Evolutionary conservation across 129 eudicot genomes (phyloP).

Genomic region (Ambrosia artemisiifolia): DNA sequence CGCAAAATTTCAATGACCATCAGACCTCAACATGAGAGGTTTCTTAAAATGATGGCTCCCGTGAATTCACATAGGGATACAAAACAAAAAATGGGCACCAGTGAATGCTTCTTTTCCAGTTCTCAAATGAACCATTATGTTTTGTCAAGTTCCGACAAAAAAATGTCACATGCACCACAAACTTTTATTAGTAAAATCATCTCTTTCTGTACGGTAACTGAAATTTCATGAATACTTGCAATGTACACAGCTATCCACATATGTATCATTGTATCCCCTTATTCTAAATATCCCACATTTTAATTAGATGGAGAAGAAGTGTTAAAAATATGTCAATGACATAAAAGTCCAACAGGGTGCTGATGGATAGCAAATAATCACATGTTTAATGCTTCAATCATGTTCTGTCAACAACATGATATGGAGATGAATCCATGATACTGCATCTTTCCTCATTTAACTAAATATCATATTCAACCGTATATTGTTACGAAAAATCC

Average conservation of each 20-base stretch:
- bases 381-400: conserved; percentile 1
- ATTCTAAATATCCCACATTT: background rate
- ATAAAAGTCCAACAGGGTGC: conserved; percentile 5
- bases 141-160: background rate
- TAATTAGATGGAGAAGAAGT: conserved; percentile 14
- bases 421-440: background rate
- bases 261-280: background rate
- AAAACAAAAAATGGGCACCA: conserved; percentile 8
- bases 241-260: conserved; percentile 8
- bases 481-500: conserved; percentile 8
- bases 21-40: conserved; percentile 12
- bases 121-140: background rate
- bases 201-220: conserved; percentile 1
- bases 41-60: background rate
- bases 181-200: conserved; percentile 3
- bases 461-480: background rate
- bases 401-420: background rate
- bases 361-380: conserved; percentile 5
- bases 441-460: conserved; percentile 5
- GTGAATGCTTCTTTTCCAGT: background rate
- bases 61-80: conserved; percentile 2
- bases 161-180: background rate
- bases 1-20: background rate
- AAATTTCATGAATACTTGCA: background rate
- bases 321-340: background rate